Base-by-base conservation (phyloP, 768 basidiomycete genomes). In the Mycena filopes region DNA sequence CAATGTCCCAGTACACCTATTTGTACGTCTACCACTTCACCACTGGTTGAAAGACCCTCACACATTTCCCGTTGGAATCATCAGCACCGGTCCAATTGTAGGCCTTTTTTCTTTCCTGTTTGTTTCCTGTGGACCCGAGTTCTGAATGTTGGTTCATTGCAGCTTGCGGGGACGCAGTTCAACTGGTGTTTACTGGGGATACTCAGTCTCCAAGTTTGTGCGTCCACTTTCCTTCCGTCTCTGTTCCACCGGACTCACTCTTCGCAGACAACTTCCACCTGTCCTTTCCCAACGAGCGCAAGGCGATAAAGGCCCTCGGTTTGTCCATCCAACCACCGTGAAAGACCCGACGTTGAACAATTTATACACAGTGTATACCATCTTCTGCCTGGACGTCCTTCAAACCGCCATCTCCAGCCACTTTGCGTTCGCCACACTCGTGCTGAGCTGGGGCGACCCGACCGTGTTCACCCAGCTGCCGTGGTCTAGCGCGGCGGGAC, bases 381-480 rank as follows among this genome's bases (percentile, higher is more conserved):
- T 69, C 18, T 66, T 72, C 28, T 16, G 57, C 3, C 71, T 74
- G 21, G 70, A 74, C 25, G 29, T 66, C 16, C 54, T 63, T 12
- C 69, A 74, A 47, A 73, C 74, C 4, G 69, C 61, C 0, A 51
- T 71, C n/a, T 54, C 67, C 4, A 69, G 71, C 1, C 65, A 72
- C 23, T 67, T 62, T 54, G 66, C 74, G 0, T 74, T 68, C 68
- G 54, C 29, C 4, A 56, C 64, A 15, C 65, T 72, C 15, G 68
- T 71, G 20, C 23, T 49, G 25, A 36, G 60, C 38, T 74, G 72
- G 72, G 68, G 68, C 3, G 60, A 71, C 50, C 63, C 69, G 18
- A 28, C 16, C 10, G 50, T 53, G 1, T 70, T 74, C 16, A 21
- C 43, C 4, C 49, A 58, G 7, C 55, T 68, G 38, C 69, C 72